These are phyloP conservation scores for Phytophthora tentaculata DNA, from an alignment of 352 stramenopile genomes.

Conservation along the genomic window DNA sequence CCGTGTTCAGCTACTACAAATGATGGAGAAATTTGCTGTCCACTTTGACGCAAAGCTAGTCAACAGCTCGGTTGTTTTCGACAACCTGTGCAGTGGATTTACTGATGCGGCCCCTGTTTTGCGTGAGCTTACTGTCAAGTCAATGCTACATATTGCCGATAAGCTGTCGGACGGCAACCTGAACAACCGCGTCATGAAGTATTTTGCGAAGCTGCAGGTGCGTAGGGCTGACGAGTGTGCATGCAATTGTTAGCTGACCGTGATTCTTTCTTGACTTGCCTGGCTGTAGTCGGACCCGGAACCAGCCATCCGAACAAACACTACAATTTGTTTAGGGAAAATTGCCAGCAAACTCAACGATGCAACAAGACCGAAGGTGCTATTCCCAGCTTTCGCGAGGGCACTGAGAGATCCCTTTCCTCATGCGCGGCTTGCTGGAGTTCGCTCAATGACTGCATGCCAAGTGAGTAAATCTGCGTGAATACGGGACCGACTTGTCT, in stretches of 20 bases:
- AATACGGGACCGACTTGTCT: not conserved
- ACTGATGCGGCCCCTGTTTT: conserved; percentile 88
- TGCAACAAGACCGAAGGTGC: conserved; percentile 84
- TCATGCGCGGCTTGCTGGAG: conserved; percentile 85
- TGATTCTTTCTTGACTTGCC: not conserved
- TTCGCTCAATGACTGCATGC: conserved; percentile 82
- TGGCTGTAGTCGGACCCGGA: conserved; percentile 78
- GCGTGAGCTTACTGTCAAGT: conserved; percentile 92
- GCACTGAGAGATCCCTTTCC: conserved; percentile 90
- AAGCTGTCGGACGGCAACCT: conserved; percentile 91
- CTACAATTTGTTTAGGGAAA: conserved; percentile 92
- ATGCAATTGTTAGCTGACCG: not conserved
- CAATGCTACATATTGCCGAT: conserved; percentile 91
- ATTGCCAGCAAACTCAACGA: conserved; percentile 89
- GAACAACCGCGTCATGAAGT: conserved; percentile 93
- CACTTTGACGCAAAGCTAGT: conserved; percentile 92
- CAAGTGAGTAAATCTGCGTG: conserved; percentile 52
- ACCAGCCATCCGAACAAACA: conserved; percentile 93
- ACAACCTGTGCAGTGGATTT: conserved; percentile 92
- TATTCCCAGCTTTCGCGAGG: conserved; percentile 88
- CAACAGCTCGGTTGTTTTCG: conserved; percentile 91
- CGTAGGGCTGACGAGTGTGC: conserved; percentile 1
- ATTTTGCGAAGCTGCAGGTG: conserved; percentile 92
- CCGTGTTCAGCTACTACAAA: conserved; percentile 90
- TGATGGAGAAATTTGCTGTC: conserved; percentile 90